Base-by-base conservation (phyloP, 371 early-diverging fungal species). In the Mucor circinelloides region DNA sequence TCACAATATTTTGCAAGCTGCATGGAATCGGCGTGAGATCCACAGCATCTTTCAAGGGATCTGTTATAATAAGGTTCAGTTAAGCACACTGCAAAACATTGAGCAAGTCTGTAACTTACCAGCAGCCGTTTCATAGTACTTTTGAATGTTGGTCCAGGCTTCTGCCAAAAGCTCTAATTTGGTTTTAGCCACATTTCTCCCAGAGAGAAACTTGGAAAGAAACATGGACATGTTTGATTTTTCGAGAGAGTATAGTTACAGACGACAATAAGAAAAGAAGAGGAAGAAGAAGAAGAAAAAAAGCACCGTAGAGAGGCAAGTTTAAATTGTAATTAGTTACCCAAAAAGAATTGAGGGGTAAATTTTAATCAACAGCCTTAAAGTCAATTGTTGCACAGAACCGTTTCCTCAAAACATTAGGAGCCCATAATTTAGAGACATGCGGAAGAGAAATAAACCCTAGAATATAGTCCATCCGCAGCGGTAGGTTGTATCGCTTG, bases 1-100 rank as follows among this genome's bases (percentile, higher is more conserved):
- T 80, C 31, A 83, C 77, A 57, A 83, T 83, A 32, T 79, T 80
- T 28, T 80, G 81, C 38, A 83, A 64, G 34, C 79, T 75, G 19
- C 64, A 62, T 17, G 83, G 83, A 62, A 83, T 83, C 15, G 83
- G 83, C 12, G 83, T 83, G 10, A 78, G 46, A 64, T 83, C 83
- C 31, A 83, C 79, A 23, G 83, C 83, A 75, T 83, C 83, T 70
- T 79, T 83, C 15, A 83, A 66, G 10, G 83, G 79, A 77, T 83
- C 83, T 77, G 54, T 13, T 2, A 25, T 50, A 12, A 15, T 13
- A 13, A 23, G 6, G 27, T 9, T 50, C 23, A 10, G 23, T 25
- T 23, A 8, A 25, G 19, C 4, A 21, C 21, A 23, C 10, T 15
- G 10, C 2, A 0, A 7, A 10, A 3, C 50, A 25, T 23, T 0